Conservation (phyloP, 108 stramenopile species). For the Conticribra weissflogii region DNA sequence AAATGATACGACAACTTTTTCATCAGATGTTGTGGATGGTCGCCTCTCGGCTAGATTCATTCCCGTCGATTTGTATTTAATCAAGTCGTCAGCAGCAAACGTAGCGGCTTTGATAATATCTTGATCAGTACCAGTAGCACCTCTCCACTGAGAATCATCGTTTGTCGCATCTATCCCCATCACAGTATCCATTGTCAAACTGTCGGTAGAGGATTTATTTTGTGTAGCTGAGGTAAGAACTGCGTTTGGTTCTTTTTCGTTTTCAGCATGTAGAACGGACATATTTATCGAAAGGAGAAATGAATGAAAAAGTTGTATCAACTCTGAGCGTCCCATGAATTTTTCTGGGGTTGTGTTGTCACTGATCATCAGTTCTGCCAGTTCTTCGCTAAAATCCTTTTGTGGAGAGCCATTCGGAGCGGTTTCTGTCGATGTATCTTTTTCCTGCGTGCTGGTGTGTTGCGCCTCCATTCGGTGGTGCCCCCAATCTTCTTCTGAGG, state of each 20-base stretch:
- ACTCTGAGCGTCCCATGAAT: constrained; percentile 34
- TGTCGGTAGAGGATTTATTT: constrained; percentile 53
- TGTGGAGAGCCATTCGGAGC: neutral
- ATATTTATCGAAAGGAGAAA: constrained; percentile 73
- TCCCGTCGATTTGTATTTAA: constrained; percentile 51
- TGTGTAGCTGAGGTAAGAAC: constrained; percentile 53
- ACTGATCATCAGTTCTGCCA: constrained; percentile 33
- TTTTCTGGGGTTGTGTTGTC: constrained; percentile 36
- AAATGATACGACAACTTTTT: constrained; percentile 61
- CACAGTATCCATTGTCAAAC: constrained; percentile 32
- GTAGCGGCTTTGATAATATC: constrained; percentile 78
- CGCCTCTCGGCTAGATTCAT: too few relatives aligned
- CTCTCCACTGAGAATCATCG: constrained; percentile 40
- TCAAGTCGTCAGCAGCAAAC: constrained; percentile 72
- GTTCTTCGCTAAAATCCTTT: constrained; percentile 40
- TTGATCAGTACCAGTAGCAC: constrained; percentile 49
- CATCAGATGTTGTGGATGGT: too few relatives aligned
- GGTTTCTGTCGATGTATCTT: neutral
- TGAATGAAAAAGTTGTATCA: constrained; percentile 63
- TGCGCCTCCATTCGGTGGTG: neutral
- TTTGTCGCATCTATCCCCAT: constrained; percentile 31
- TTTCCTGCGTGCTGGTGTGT: neutral
- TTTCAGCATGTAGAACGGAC: constrained; percentile 55
- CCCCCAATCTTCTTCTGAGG: too few relatives aligned
- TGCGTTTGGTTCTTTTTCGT: constrained; percentile 15